Evolutionary conservation across 1,284 basidiomycete genomes (phyloP).

Genomic region (Microbotryum lychnidis-dioicae): DNA sequence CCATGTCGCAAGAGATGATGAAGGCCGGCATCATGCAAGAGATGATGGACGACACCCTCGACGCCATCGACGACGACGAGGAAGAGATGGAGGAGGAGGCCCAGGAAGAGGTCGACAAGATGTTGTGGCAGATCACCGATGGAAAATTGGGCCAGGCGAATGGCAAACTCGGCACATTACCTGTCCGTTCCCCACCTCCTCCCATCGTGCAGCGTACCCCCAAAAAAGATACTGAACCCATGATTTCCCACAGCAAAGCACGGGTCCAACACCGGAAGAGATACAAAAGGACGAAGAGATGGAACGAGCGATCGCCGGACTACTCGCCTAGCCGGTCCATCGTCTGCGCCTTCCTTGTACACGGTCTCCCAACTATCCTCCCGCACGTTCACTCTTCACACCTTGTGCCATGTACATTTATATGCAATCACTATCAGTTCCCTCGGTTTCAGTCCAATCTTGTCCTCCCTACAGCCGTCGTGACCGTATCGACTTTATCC

Average conservation of each 20-base stretch:
- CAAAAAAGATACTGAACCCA: background rate
- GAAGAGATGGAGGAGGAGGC: slow-evolving; percentile 87
- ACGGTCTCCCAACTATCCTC: background rate
- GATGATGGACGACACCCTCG: slow-evolving; percentile 44
- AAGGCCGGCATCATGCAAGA: slow-evolving; percentile 54
- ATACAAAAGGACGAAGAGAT: slow-evolving; percentile 33
- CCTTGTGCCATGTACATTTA: background rate
- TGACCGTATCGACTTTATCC: slow-evolving; percentile 42
- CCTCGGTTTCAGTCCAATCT: background rate
- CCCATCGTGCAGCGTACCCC: background rate
- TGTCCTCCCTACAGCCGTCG: background rate
- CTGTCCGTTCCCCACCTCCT: slow-evolving; percentile 53
- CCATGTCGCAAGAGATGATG: slow-evolving; percentile 99
- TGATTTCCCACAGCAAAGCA: slow-evolving; percentile 6
- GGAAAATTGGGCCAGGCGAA: slow-evolving; percentile 78
- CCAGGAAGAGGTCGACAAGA: slow-evolving; percentile 93
- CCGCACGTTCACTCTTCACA: background rate
- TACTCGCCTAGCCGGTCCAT: slow-evolving; percentile 1
- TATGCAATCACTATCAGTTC: background rate
- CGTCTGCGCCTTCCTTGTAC: background rate
- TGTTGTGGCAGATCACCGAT: slow-evolving; percentile 89
- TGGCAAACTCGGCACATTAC: slow-evolving; percentile 66
- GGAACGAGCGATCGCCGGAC: slow-evolving; percentile 27
- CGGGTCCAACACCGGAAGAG: slow-evolving; percentile 25
- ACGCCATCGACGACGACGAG: slow-evolving; percentile 61